Base-by-base conservation (phyloP, 1,284 basidiomycete genomes). In the Chalciporus piperatoides region DNA sequence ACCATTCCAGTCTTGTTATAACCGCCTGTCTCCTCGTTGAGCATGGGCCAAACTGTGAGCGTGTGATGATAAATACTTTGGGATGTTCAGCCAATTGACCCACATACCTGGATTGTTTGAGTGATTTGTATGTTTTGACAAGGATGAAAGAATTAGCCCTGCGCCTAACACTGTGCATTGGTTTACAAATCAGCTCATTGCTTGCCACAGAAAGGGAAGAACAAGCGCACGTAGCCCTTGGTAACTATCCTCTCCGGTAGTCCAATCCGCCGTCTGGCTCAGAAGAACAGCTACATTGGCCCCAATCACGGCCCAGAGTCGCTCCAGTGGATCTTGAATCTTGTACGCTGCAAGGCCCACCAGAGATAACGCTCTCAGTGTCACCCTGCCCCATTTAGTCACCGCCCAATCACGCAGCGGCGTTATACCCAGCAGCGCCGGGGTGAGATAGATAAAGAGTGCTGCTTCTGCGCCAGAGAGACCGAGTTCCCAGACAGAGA, bases 401-500 rank as follows among this genome's bases (percentile, higher is more conserved):
- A 71, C 63, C 8, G 74, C 71, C 68, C 76, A 81, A 1, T 65
- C 63, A 38, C 72, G 69, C 41, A 82, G 48, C 0, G 71, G 60
- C 0, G 70, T 57, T 32, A 79, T 68, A 1, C 74, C 71, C 14
- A 93, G 75, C 4, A 89, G 58, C 15, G 78, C 59, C 0, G 90
- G 89, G 0, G 90, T 81, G 19, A 93, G 74, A 11, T 82, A 79
- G 4, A 78, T 74, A 4, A 91, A 69, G 4, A 91, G 69, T 0
- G 87, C 79, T 5, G 87, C 71, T 63, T 92, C 90, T 27, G 84
- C 80, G 2, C 90, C 89, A n/a, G 87, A 78, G 43, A 86, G 75
- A 41, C 84, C 88, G 15, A 95, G 82, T 60, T 90, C 79, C 92
- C 91, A 95, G 6, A 95, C 84, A 21, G 89, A 92, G 72, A 91